Conservation (phyloP, 108 stramenopile species). For the Cylindrotheca closterium region DNA sequence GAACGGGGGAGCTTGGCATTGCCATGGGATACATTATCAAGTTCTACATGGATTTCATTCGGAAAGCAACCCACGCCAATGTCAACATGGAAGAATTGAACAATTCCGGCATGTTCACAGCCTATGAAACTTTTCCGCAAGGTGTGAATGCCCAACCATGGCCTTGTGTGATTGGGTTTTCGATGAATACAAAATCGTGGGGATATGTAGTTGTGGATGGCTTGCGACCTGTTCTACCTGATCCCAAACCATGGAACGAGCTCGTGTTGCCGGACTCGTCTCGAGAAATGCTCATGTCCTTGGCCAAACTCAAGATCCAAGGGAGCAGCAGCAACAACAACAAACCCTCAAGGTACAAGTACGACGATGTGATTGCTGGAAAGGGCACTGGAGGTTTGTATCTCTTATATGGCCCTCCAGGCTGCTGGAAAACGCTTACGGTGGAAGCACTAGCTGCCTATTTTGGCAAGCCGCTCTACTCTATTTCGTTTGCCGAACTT, state of each 20-base stretch:
- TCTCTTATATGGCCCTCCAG: slow-evolving; percentile 85
- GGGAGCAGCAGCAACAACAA: no score
- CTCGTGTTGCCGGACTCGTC: background rate
- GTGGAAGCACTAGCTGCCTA: slow-evolving; percentile 75
- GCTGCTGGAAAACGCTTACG: slow-evolving; percentile 90
- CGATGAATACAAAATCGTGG: background rate
- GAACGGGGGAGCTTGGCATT: background rate
- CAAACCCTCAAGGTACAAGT: background rate
- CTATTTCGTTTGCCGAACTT: background rate
- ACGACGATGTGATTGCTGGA: background rate
- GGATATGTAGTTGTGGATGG: background rate
- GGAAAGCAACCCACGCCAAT: background rate
- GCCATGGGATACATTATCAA: background rate
- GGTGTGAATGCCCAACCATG: background rate
- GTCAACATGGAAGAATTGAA: background rate
- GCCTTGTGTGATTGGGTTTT: background rate
- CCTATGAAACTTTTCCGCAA: background rate
- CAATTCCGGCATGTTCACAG: background rate
- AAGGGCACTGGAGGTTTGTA: slow-evolving; percentile 14
- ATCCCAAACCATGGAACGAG: background rate
- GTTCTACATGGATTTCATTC: background rate
- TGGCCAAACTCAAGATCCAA: background rate
- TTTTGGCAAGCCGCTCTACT: background rate
- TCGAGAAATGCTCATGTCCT: background rate
- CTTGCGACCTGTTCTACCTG: background rate